Evolutionary conservation across 2,329 filamentous ascomycete species (phyloP).

Genomic region (Neobulgaria alba): DNA sequence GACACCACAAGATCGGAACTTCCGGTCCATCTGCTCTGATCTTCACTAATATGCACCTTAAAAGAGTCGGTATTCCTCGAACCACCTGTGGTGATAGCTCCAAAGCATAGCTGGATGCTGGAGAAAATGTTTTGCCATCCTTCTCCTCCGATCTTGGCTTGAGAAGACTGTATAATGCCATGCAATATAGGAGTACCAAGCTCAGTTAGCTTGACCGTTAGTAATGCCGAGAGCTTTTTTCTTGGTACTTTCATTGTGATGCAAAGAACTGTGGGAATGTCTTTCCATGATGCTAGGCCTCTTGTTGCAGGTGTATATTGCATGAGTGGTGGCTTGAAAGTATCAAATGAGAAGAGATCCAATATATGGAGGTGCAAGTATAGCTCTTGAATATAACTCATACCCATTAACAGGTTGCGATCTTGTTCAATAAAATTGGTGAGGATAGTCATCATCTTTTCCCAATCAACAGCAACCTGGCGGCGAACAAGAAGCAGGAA

Average conservation of each 20-base stretch:
- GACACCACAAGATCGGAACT: conserved; percentile 4
- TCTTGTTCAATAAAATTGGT: conserved; percentile 1
- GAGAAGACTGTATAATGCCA: background rate
- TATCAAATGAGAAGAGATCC: background rate
- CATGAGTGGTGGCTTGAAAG: background rate
- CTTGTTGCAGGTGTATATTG: background rate
- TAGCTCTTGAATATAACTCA: conserved; percentile 1
- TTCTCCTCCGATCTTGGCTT: background rate
- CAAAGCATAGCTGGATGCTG: conserved; percentile 5
- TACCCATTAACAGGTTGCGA: background rate
- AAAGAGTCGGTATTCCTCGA: background rate
- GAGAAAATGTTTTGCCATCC: conserved; percentile 5
- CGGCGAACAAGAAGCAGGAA: conserved; percentile 1
- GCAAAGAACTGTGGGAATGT: conserved; percentile 5
- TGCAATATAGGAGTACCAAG: background rate
- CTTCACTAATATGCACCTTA: conserved; percentile 3
- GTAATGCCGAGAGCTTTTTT: background rate
- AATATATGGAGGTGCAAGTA: background rate
- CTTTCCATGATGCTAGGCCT: background rate
- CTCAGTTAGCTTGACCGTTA: background rate
- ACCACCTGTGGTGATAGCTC: conserved; percentile 1
- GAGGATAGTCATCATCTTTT: conserved; percentile 3
- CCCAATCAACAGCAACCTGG: conserved; percentile 2
- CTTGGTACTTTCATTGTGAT: conserved; percentile 6
- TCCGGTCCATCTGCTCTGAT: conserved; percentile 2